Evolutionary conservation across 1,139 yeast genomes (phyloP).

Genomic region (Suzukiozyma palmioleophila): DNA sequence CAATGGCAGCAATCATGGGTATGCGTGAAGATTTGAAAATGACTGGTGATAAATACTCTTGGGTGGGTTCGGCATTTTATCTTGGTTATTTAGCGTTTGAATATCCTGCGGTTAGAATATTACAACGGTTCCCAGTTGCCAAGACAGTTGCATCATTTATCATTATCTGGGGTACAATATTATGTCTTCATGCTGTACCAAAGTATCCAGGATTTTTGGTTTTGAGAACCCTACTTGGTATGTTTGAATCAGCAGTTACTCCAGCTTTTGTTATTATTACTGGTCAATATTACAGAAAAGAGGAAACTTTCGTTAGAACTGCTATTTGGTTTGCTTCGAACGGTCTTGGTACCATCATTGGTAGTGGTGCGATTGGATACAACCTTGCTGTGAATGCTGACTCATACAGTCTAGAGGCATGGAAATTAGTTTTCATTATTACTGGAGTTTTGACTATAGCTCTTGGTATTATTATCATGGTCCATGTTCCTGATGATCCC

Average conservation of each 20-base stretch:
- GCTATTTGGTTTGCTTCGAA: conserved; percentile 29
- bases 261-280: conserved; percentile 57
- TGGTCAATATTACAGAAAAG: conserved; percentile 23
- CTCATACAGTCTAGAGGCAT: conserved; percentile 18
- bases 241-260: conserved; percentile 48
- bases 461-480: conserved; percentile 19
- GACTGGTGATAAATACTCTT: conserved; percentile 49
- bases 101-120: conserved; percentile 37
- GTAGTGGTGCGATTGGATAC: conserved; percentile 22
- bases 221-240: conserved; percentile 40
- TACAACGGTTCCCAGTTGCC: conserved; percentile 35
- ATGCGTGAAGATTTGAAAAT: conserved; percentile 43
- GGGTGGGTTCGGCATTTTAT: conserved; percentile 57
- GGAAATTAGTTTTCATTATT: conserved; percentile 30
- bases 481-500: conserved; percentile 28
- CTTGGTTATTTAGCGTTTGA: conserved; percentile 48
- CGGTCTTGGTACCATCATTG: conserved; percentile 27
- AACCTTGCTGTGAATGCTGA: conserved; percentile 15
- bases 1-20: conserved; percentile 61
- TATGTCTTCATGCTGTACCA: conserved; percentile 26
- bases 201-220: conserved; percentile 28
- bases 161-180: conserved; percentile 26
- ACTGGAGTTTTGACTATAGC: conserved; percentile 26
- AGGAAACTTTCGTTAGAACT: conserved; percentile 21
- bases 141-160: conserved; percentile 21